phyloP scores from a whole-genome alignment of 768 basidiomycete species.

The Tulasnella sp. region DNA sequence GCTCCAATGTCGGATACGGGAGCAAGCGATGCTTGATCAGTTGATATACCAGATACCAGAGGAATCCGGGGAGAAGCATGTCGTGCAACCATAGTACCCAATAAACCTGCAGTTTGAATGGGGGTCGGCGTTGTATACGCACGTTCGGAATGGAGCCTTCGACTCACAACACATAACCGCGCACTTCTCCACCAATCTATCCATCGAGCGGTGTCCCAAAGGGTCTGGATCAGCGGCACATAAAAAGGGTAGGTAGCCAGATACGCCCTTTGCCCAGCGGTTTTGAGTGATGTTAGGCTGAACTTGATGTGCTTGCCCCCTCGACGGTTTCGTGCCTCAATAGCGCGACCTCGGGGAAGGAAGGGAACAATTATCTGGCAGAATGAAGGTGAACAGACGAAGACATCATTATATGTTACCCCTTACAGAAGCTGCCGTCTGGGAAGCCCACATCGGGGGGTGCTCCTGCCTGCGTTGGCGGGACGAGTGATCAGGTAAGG shows the following conservation, averaged over 20 bases:
- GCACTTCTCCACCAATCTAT: conserved; percentile 36
- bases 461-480: too few species aligned
- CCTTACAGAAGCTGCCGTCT: too few species aligned
- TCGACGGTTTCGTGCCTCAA: conserved; percentile 10
- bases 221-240: conserved; percentile 31
- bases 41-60: conserved; percentile 37
- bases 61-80: conserved; percentile 40
- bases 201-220: conserved; percentile 44
- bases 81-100: conserved; percentile 55
- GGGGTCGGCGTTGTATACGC: neutral
- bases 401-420: too few species aligned
- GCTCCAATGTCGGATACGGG: conserved; percentile 42
- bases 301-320: conserved; percentile 32
- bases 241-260: conserved; percentile 41
- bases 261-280: conserved; percentile 44
- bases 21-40: conserved; percentile 39
- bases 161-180: conserved; percentile 41
- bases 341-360: conserved; percentile 33
- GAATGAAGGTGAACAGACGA: too few species aligned
- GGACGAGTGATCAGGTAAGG: too few species aligned
- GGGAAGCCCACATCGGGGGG: too few species aligned
- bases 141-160: neutral
- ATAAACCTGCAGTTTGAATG: conserved; percentile 33
- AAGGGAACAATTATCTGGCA: conserved; percentile 38
- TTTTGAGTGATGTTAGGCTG: conserved; percentile 40